Conservation (phyloP, 495 filamentous ascomycete species). For the Trichoderma erinaceum region DNA sequence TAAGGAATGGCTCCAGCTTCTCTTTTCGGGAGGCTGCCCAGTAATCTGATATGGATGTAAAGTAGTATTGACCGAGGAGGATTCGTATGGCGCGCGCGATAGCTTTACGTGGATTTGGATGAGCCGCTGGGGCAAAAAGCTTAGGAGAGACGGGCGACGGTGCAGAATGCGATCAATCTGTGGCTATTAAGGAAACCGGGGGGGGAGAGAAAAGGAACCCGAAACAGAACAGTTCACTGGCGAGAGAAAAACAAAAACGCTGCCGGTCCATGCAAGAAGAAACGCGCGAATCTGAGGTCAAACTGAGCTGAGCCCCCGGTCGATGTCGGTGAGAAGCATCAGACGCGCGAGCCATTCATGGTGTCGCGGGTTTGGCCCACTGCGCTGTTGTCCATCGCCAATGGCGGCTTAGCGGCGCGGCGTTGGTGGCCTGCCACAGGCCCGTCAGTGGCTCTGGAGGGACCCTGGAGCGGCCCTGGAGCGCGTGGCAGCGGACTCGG, state of each 20-base stretch:
- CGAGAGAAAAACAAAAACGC: neutral
- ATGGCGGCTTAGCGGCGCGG: neutral
- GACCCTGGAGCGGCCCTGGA: neutral
- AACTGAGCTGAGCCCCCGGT: conserved; percentile 4
- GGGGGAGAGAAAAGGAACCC: neutral
- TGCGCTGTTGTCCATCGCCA: conserved; percentile 1
- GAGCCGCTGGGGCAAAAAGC: too few species aligned
- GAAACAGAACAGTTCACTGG: neutral
- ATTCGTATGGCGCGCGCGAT: neutral
- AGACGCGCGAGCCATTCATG: conserved; percentile 1
- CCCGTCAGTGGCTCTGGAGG: neutral
- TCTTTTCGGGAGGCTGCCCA: neutral
- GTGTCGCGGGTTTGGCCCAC: conserved; percentile 4
- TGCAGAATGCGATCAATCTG: too few species aligned
- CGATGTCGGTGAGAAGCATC: conserved; percentile 11
- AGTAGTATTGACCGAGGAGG: neutral
- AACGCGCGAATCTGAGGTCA: conserved; percentile 6
- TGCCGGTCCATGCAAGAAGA: neutral
- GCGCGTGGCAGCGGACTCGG: conserved; percentile 1
- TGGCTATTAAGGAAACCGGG: too few species aligned
- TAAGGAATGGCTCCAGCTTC: neutral
- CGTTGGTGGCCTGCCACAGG: neutral
- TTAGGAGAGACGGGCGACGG: too few species aligned
- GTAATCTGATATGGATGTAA: too few species aligned
- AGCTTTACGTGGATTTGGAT: too few species aligned